phyloP scores from a whole-genome alignment of 1,284 basidiomycete species.

The Ganoderma resinaceum region DNA sequence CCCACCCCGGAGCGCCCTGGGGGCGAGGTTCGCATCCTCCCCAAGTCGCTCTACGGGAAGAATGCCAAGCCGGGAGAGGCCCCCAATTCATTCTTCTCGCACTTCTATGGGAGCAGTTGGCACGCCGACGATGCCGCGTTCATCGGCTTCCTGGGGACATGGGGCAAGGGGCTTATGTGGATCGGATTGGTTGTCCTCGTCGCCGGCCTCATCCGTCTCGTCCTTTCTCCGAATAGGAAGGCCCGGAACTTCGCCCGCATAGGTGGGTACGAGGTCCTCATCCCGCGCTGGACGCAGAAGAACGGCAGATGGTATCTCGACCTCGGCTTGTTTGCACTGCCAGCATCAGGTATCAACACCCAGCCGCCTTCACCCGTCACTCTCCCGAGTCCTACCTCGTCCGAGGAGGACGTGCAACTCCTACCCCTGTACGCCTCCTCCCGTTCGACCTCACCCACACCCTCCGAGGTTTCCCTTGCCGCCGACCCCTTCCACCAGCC shows the following conservation, averaged over 20 bases:
- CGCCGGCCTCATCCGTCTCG: constrained; percentile 69
- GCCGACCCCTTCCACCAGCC: constrained; percentile 41
- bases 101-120: constrained; percentile 98
- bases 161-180: constrained; percentile 90
- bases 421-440: constrained; percentile 66
- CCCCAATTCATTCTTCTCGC: constrained; percentile 92
- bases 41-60: constrained; percentile 96
- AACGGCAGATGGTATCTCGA: constrained; percentile 78
- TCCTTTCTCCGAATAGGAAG: constrained; percentile 53
- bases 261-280: constrained; percentile 76
- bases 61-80: constrained; percentile 88
- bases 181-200: constrained; percentile 77
- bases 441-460: constrained; percentile 60
- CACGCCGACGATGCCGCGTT: constrained; percentile 94
- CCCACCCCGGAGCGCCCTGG: constrained; percentile 58
- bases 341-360: constrained; percentile 54
- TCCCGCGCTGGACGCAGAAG: constrained; percentile 73
- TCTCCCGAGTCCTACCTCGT: constrained; percentile 44
- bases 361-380: constrained; percentile 56
- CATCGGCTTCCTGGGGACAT: constrained; percentile 87
- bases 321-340: constrained; percentile 63
- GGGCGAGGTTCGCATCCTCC: constrained; percentile 85
- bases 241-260: constrained; percentile 64
- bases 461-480: constrained; percentile 51
- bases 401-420: constrained; percentile 62